Conservation (phyloP, 352 stramenopile genomes). For the Phytophthora pinifolia region DNA sequence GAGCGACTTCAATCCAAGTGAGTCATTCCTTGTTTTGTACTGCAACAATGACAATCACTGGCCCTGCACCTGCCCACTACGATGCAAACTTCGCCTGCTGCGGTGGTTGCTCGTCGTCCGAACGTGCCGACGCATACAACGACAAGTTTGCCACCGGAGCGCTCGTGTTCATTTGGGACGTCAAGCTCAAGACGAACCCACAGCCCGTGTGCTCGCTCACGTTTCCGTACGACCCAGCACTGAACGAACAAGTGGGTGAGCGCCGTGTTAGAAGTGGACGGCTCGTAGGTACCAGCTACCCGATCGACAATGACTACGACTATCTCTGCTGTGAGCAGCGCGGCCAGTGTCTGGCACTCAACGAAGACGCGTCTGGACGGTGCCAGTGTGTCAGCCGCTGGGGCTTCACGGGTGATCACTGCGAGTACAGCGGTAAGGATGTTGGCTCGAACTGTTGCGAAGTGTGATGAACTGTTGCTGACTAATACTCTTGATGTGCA, state of each 20-base stretch:
- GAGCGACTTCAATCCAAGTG: conserved; percentile 7
- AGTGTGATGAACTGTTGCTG: background rate
- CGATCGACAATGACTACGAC: conserved; percentile 76
- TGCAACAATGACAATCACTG: conserved; percentile 28
- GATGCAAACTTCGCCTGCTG: conserved; percentile 70
- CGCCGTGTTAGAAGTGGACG: conserved; percentile 60
- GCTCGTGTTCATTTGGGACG: conserved; percentile 70
- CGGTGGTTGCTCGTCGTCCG: conserved; percentile 61
- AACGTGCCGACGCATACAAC: conserved; percentile 50
- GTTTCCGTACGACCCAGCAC: conserved; percentile 62
- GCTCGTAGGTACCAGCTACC: conserved; percentile 61
- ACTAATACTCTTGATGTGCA: conserved; percentile 22
- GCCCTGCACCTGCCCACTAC: conserved; percentile 20
- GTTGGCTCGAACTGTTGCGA: background rate
- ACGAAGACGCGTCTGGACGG: conserved; percentile 63
- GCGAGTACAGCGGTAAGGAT: conserved; percentile 52
- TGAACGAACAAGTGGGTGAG: conserved; percentile 60
- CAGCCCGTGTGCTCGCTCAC: conserved; percentile 41
- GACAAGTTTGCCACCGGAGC: conserved; percentile 49
- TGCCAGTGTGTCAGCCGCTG: conserved; percentile 68
- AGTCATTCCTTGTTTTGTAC: conserved; percentile 2
- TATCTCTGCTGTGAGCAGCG: conserved; percentile 67
- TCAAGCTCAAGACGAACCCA: conserved; percentile 57
- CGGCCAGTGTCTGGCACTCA: conserved; percentile 38
- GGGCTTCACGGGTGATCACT: conserved; percentile 70